These are phyloP conservation scores for Colletotrichum eremochloae DNA, from an alignment of 2,329 filamentous ascomycete genomes.

Conservation along the genomic window DNA sequence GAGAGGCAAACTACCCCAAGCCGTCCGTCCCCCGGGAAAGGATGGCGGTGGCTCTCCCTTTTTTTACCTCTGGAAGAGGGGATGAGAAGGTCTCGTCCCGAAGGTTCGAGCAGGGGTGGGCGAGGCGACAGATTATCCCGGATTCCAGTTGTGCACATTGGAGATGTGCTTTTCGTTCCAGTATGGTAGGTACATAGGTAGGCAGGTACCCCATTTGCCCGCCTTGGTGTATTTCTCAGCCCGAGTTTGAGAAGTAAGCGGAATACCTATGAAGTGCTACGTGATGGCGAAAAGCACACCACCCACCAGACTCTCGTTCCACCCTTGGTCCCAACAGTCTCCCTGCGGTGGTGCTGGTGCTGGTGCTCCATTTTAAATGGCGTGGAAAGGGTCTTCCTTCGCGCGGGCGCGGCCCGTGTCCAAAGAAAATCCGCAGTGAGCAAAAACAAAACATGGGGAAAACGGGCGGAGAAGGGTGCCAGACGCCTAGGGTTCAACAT, in stretches of 20 bases:
- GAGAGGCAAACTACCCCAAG: neutral
- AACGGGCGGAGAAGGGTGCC: neutral
- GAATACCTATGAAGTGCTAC: neutral
- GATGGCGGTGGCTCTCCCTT: neutral
- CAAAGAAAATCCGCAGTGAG: neutral
- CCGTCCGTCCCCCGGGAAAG: neutral
- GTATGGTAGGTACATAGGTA: neutral
- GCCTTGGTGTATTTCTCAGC: neutral
- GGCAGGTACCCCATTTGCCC: neutral
- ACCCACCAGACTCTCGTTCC: neutral
- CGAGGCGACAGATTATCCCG: conserved; percentile 3
- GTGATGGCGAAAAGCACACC: conserved; percentile 14
- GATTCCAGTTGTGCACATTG: conserved; percentile 8
- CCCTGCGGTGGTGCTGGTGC: conserved; percentile 8
- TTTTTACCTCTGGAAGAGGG: neutral
- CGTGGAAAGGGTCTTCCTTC: neutral
- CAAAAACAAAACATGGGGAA: neutral
- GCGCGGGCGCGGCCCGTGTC: conserved; percentile 10
- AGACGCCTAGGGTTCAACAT: conserved; percentile 1
- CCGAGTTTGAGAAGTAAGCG: neutral
- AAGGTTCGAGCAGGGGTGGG: conserved; percentile 2
- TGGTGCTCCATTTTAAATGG: neutral
- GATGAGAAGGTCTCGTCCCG: neutral
- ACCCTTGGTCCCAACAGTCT: conserved; percentile 2
- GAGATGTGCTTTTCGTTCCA: neutral